Evolutionary conservation across 148 eudicot species (phyloP), one percentile per base, ranked within the genome.

Genomic region (Vaccinium darrowii): DNA sequence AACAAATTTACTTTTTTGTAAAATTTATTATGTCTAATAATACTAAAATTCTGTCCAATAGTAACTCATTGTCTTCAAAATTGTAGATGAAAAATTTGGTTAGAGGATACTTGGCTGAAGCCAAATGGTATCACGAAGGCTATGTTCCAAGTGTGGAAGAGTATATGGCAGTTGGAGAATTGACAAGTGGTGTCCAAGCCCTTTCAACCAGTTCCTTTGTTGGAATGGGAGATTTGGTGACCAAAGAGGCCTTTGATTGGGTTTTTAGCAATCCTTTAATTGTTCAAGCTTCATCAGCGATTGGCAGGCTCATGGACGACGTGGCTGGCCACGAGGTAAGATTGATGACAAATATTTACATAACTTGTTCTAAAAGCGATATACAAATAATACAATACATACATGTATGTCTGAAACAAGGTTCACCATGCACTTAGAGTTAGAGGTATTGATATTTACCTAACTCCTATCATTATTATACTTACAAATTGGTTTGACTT

Each of bases 121-220:
- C 87, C 16, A 87, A 79, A 81, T 90, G 93, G 93, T 78, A 83
- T 21, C 63, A 90, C 9, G 25, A 78, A 50, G 86, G 86, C 2
- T 79, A 84, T 79, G 67, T 89, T 30, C 91, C 92, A 0, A 89
- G 89, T 23, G 79, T 84, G 39, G 92, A 91, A 11, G 92, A 91
- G 80, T 91, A 91, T 39, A 83, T 88, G 90, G 78, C 67, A 36
- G 73, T 54, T 12, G 92, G 86, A 12, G 18, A 69, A 0, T 30
- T 89, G 5, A 83, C 89, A 21, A 57, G 85, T 56, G 87, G 81
- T 2, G 79, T 79, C 75, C 78, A 72, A 25, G 82, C 83, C 36
- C 89, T 73, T 13, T 67, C 63, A 25, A 78, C 82, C 19, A 74
- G 52, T 19, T 81, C 87, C 16, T 89, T 81, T 75, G 73, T 88